Conservation (phyloP, 805 yeast species). For the Candida piceae region DNA sequence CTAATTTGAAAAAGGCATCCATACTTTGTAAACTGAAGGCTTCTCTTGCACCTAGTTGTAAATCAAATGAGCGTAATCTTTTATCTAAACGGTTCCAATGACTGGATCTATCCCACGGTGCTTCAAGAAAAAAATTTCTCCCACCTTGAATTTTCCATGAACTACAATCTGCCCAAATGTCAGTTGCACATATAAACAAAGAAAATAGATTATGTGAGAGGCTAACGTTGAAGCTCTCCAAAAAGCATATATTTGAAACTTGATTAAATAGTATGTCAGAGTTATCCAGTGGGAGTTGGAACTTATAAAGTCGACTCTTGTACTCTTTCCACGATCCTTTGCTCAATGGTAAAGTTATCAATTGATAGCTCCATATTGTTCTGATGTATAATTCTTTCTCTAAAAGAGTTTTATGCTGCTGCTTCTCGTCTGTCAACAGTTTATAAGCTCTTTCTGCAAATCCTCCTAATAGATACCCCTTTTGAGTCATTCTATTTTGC, state of each 20-base stretch:
- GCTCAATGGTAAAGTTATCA: constrained; percentile 12
- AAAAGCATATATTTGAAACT: constrained; percentile 1
- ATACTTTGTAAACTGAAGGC: constrained; percentile 6
- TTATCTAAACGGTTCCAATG: constrained; percentile 8
- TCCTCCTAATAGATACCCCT: constrained; percentile 15
- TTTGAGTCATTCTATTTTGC: constrained; percentile 14
- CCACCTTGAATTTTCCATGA: constrained; percentile 12
- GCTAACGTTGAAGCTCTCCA: constrained; percentile 3
- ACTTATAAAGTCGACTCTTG: constrained; percentile 4
- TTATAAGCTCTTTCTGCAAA: constrained; percentile 11
- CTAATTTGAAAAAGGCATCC: constrained; percentile 9
- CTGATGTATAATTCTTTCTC: constrained; percentile 10
- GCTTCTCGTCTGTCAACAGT: constrained; percentile 6
- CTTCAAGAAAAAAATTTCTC: constrained; percentile 3
- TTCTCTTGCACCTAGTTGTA: constrained; percentile 12
- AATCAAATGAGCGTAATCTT: constrained; percentile 6
- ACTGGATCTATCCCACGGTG: constrained; percentile 13
- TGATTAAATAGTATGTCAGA: constrained; percentile 12
- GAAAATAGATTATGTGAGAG: constrained; percentile 9
- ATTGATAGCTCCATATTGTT: constrained; percentile 14
- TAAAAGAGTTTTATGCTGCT: constrained; percentile 1
- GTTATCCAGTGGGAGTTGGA: constrained; percentile 10
- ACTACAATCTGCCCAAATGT: constrained; percentile 14
- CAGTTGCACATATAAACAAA: constrained; percentile 10
- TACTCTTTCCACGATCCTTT: constrained; percentile 8